A percentile compares a stretch with the other conserved stretches of the same genome.
phyloP scores from a whole-genome alignment of 2,329 filamentous ascomycete genomes.

The Xylariaceae sp. region DNA sequence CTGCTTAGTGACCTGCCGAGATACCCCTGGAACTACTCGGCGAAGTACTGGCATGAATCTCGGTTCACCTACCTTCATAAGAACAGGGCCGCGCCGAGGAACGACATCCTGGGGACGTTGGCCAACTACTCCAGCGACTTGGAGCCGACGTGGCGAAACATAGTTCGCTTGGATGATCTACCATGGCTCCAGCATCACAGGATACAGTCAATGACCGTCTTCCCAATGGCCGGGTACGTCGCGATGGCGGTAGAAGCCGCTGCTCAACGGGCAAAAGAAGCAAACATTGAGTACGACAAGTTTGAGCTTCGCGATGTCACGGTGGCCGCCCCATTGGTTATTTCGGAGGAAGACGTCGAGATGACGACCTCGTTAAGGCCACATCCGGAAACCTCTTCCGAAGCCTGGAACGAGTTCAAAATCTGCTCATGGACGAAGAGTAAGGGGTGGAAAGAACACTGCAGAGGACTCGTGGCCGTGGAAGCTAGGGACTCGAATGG shows the following conservation, averaged over 20 bases:
- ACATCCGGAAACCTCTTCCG: constrained; percentile 38
- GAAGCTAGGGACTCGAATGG: constrained; percentile 34
- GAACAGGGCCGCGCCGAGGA: constrained; percentile 35
- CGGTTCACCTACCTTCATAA: constrained; percentile 39
- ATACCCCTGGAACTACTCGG: constrained; percentile 44
- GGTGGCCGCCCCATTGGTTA: constrained; percentile 41
- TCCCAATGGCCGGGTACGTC: constrained; percentile 49
- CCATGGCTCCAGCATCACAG: constrained; percentile 55
- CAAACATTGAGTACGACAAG: constrained; percentile 32
- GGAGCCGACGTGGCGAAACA: constrained; percentile 46
- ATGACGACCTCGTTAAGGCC: constrained; percentile 43
- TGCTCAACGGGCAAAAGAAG: constrained; percentile 30
- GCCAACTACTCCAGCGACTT: constrained; percentile 40
- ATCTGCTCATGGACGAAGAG: constrained; percentile 48
- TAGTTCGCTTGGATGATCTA: constrained; percentile 41
- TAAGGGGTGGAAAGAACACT: constrained; percentile 54
- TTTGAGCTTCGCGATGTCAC: constrained; percentile 44
- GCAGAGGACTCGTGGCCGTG: constrained; percentile 46
- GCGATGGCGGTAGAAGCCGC: constrained; percentile 47
- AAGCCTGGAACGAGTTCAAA: constrained; percentile 50
- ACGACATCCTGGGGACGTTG: constrained; percentile 42
- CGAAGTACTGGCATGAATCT: constrained; percentile 44
- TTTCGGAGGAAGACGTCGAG: constrained; percentile 45
- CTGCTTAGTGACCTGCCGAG: constrained; percentile 40
- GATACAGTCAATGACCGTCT: constrained; percentile 52